Conservation (phyloP, 352 stramenopile genomes). For the Phytophthora chlamydospora region DNA sequence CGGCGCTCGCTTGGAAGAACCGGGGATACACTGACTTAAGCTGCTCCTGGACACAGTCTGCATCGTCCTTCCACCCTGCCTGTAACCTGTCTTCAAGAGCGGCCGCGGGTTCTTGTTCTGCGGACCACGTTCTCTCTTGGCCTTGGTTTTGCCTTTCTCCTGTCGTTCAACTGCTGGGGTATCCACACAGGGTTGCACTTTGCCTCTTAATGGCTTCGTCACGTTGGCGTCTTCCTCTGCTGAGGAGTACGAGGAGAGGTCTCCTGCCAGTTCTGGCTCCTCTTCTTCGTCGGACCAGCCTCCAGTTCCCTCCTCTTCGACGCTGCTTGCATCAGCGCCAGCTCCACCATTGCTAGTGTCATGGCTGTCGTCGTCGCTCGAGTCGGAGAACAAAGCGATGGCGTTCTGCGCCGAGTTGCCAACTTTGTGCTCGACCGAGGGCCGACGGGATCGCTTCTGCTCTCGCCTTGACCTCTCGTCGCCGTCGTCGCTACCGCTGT, state of each 20-base stretch:
- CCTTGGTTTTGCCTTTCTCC: conserved; percentile 15
- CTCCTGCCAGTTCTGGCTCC: conserved; percentile 11
- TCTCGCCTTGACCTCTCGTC: conserved; percentile 5
- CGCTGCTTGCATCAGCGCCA: conserved; percentile 16
- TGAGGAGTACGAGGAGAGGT: conserved; percentile 7
- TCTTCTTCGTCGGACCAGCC: conserved; percentile 34
- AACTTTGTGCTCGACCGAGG: conserved; percentile 7
- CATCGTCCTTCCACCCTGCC: conserved; percentile 15
- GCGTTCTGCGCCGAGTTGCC: conserved; percentile 23
- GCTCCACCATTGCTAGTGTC: background rate
- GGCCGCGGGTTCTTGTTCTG: conserved; percentile 23
- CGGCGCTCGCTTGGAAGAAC: background rate
- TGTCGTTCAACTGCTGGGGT: conserved; percentile 9
- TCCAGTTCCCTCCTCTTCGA: conserved; percentile 10
- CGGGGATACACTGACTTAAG: background rate
- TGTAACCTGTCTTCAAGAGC: conserved; percentile 32
- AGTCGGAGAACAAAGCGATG: conserved; percentile 34
- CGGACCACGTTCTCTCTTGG: background rate
- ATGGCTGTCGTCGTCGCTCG: conserved; percentile 21
- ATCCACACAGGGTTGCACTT: conserved; percentile 5
- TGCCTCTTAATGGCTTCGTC: conserved; percentile 4
- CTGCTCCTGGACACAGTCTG: conserved; percentile 7
- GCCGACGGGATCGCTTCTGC: conserved; percentile 17
- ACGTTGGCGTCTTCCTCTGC: conserved; percentile 16
- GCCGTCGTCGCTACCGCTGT: conserved; percentile 9